These are phyloP conservation scores for Hypsizygus marmoreus DNA, from an alignment of 768 basidiomycete species.

Conservation along the genomic window DNA sequence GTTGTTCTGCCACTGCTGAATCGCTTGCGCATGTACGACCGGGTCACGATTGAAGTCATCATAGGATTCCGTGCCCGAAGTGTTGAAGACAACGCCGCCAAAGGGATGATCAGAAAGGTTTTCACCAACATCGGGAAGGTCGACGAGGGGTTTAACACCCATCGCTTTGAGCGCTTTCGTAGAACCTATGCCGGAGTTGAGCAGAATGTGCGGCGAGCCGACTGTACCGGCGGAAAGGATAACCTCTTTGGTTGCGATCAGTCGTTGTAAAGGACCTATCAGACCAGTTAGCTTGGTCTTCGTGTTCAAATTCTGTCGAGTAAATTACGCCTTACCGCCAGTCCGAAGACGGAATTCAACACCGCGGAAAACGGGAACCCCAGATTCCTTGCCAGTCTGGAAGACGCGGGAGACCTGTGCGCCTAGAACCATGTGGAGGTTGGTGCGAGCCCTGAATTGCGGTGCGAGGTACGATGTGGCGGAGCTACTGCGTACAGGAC, in stretches of 20 bases:
- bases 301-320: constrained; percentile 21
- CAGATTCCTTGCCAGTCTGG: background rate
- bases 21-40: constrained; percentile 15
- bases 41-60: no score
- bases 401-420: constrained; percentile 3
- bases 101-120: constrained; percentile 39
- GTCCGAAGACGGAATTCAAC: background rate
- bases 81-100: constrained; percentile 1
- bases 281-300: no score
- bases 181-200: constrained; percentile 36
- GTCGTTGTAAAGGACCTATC: constrained; percentile 10
- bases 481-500: no score
- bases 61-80: no score
- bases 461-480: constrained; percentile 11
- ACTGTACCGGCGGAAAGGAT: constrained; percentile 37
- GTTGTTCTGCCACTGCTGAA: constrained; percentile 29
- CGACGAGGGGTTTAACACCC: constrained; percentile 23
- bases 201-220: constrained; percentile 30
- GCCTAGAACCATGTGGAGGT: constrained; percentile 7
- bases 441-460: background rate
- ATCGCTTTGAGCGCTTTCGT: constrained; percentile 15
- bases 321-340: background rate
- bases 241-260: constrained; percentile 34
- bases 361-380: background rate
- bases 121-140: constrained; percentile 38